These are phyloP conservation scores for Trichoderma arundinaceum DNA, from an alignment of 2,329 filamentous ascomycete species.

Conservation along the genomic window DNA sequence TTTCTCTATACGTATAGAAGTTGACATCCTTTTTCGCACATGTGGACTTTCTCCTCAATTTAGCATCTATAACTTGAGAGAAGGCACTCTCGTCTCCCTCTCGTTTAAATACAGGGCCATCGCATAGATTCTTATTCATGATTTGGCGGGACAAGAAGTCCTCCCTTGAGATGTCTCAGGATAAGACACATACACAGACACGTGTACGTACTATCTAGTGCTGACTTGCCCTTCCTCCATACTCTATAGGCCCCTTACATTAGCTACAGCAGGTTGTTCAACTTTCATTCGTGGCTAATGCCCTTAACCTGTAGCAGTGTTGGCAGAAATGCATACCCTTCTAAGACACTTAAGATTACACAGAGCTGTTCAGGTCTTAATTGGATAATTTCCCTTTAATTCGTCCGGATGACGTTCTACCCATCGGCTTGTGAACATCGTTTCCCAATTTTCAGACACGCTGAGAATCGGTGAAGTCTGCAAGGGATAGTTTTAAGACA, in stretches of 20 bases:
- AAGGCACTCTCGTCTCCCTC: background rate
- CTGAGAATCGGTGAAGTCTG: background rate
- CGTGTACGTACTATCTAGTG: too few species aligned
- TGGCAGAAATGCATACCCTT: background rate
- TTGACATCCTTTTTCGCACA: too few species aligned
- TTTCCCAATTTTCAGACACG: too few species aligned
- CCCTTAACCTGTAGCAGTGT: background rate
- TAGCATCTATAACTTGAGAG: background rate
- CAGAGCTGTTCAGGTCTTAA: background rate
- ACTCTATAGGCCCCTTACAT: background rate
- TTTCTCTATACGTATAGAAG: too few species aligned
- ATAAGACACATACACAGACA: background rate
- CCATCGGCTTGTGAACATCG: background rate
- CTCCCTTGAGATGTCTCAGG: background rate
- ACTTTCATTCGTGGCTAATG: background rate
- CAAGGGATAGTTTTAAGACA: constrained; percentile 10
- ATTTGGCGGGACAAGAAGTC: background rate
- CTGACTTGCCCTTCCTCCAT: background rate
- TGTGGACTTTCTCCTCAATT: background rate
- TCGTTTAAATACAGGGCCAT: background rate
- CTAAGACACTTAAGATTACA: background rate
- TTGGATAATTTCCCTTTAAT: background rate
- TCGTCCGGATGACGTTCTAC: background rate
- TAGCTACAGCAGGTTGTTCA: background rate
- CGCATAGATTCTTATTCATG: background rate